Conservation (phyloP, 352 stramenopile genomes). For the Globisporangium middletonii region DNA sequence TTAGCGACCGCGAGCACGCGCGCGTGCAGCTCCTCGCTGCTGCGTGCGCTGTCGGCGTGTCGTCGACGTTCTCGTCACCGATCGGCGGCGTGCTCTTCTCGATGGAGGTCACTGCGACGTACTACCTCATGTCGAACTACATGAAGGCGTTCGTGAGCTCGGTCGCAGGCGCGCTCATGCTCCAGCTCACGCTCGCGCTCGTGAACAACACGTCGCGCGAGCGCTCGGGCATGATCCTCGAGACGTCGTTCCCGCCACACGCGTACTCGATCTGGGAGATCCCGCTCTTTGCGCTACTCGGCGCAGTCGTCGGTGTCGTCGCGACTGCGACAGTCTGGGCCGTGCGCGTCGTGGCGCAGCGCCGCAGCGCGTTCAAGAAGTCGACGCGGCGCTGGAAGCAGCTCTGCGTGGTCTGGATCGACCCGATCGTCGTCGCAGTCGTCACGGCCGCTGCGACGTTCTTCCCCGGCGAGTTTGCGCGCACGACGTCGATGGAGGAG, state of each 20-base stretch:
- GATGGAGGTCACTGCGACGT: conserved; percentile 90
- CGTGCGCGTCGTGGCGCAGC: conserved; percentile 47
- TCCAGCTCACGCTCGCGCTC: conserved; percentile 60
- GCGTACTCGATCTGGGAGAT: conserved; percentile 69
- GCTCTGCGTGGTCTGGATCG: conserved; percentile 52
- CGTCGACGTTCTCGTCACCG: conserved; percentile 90
- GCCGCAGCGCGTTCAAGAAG: conserved; percentile 23
- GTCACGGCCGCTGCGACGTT: conserved; percentile 64
- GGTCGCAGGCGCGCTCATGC: conserved; percentile 67
- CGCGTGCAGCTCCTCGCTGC: conserved; percentile 87
- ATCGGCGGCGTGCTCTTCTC: conserved; percentile 94
- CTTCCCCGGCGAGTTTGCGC: conserved; percentile 62
- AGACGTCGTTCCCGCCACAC: conserved; percentile 38
- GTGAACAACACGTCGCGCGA: conserved; percentile 50
- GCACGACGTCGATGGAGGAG: conserved; percentile 46
- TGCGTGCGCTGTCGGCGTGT: conserved; percentile 90
- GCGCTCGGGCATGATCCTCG: conserved; percentile 39
- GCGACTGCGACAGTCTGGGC: conserved; percentile 53
- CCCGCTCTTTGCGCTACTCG: conserved; percentile 59
- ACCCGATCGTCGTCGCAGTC: conserved; percentile 57
- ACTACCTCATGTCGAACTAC: conserved; percentile 89
- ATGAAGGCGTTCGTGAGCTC: conserved; percentile 87
- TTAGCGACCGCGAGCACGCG: conserved; percentile 73
- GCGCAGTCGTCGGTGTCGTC: conserved; percentile 48
- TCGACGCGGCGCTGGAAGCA: conserved; percentile 45